phyloP scores from a whole-genome alignment of 306 rosid genomes.

The Castanopsis chinensis region DNA sequence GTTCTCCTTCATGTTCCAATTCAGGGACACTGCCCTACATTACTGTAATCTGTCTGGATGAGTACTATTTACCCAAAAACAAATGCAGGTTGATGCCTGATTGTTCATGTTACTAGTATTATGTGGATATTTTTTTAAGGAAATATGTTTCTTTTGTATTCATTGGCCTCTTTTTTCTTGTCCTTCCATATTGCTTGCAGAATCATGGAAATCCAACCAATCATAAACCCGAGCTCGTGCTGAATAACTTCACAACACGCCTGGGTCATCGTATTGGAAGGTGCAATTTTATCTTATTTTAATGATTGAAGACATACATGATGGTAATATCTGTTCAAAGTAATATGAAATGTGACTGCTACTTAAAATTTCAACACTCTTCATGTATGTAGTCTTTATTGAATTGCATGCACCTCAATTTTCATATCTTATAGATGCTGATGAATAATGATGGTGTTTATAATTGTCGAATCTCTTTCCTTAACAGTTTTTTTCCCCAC shows the following conservation, averaged over 20 bases:
- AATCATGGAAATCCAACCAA: slow-evolving; percentile 91
- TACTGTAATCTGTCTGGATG: no score
- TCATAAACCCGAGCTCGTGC: slow-evolving; percentile 87
- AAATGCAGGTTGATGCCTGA: neutral
- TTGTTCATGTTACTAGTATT: slow-evolving; percentile 1
- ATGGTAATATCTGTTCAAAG: neutral
- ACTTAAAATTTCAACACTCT: neutral
- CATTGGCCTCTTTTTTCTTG: slow-evolving; percentile 3
- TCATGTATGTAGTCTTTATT: neutral
- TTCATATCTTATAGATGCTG: slow-evolving; percentile 4
- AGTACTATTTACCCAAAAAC: no score
- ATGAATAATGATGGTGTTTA: slow-evolving; percentile 6
- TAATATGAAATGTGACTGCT: slow-evolving; percentile 4
- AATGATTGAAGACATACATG: neutral
- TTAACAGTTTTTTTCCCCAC: slow-evolving; percentile 15
- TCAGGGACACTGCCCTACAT: no score
- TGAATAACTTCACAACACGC: slow-evolving; percentile 78
- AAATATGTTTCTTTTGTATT: neutral
- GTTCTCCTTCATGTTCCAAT: no score
- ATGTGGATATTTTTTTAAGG: neutral
- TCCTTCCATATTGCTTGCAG: slow-evolving; percentile 37
- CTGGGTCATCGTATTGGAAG: slow-evolving; percentile 92
- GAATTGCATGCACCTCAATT: neutral
- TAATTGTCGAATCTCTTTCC: slow-evolving; percentile 7
- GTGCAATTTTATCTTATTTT: slow-evolving; percentile 32